Conservation (phyloP, 1,284 basidiomycete species). For the Cystobasidium sp. region DNA sequence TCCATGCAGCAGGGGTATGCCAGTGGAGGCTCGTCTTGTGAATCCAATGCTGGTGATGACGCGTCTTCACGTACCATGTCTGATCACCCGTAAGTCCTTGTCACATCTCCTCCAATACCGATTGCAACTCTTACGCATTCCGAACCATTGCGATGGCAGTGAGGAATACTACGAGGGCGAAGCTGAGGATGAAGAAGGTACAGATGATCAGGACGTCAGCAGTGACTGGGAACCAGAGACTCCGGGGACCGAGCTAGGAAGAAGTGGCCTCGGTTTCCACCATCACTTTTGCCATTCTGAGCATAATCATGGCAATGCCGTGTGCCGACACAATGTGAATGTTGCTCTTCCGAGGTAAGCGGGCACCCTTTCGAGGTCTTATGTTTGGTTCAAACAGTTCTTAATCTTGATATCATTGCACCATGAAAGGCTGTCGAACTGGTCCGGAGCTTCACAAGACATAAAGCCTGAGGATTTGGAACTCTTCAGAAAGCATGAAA, state of each 20-base stretch:
- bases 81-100: not conserved
- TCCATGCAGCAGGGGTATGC: constrained; percentile 8
- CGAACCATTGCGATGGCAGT: not conserved
- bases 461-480: constrained; percentile 25
- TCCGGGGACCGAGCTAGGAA: constrained; percentile 16
- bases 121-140: not conserved
- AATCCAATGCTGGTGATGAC: constrained; percentile 9
- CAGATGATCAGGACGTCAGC: constrained; percentile 43
- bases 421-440: not conserved
- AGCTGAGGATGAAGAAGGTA: constrained; percentile 50
- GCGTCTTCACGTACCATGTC: not conserved
- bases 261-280: not conserved
- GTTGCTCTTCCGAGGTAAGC: not conserved
- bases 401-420: not conserved
- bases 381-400: not conserved
- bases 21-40: constrained; percentile 39
- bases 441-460: not conserved
- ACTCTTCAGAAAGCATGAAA: constrained; percentile 5
- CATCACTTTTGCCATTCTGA: not conserved
- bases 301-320: not conserved
- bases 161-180: constrained; percentile 4
- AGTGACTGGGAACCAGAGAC: constrained; percentile 43
- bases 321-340: not conserved
- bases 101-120: not conserved
- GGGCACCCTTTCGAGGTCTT: no score